These are phyloP conservation scores for Lactarius deliciosus DNA, from an alignment of 768 basidiomycete species.

Conservation along the genomic window DNA sequence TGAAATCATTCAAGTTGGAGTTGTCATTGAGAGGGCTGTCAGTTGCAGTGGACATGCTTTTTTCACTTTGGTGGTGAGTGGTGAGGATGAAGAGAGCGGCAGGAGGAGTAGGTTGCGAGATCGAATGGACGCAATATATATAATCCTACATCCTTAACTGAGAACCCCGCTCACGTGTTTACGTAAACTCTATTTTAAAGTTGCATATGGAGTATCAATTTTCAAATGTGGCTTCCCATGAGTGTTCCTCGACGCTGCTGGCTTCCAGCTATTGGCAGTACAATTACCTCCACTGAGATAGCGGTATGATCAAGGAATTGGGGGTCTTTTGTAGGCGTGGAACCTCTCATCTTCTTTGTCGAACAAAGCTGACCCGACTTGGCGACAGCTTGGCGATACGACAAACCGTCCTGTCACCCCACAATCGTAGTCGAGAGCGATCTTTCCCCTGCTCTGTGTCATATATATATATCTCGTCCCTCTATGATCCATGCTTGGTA, in stretches of 20 bases:
- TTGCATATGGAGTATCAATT: constrained; percentile 4
- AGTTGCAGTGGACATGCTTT: constrained; percentile 24
- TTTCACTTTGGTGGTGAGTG: background rate
- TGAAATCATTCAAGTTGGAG: constrained; percentile 11
- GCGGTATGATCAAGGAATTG: background rate
- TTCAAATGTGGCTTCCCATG: background rate
- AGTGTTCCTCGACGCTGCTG: background rate
- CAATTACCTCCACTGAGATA: background rate
- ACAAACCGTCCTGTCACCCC: background rate
- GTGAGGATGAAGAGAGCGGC: background rate
- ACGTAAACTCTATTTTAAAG: constrained; percentile 24
- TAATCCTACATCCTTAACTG: background rate
- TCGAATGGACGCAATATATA: constrained; percentile 2
- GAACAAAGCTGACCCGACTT: background rate
- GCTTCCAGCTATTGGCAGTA: background rate
- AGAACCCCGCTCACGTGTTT: constrained; percentile 14
- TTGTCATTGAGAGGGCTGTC: constrained; percentile 6
- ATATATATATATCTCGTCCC: background rate
- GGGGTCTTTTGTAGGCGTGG: background rate
- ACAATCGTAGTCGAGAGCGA: background rate
- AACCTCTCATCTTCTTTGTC: background rate
- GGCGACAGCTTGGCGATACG: background rate
- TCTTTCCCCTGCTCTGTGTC: background rate
- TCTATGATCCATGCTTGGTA: background rate
- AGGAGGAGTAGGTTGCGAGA: background rate